These are phyloP conservation scores for Sicyos edulis DNA, from an alignment of 306 rosid species.

Conservation along the genomic window DNA sequence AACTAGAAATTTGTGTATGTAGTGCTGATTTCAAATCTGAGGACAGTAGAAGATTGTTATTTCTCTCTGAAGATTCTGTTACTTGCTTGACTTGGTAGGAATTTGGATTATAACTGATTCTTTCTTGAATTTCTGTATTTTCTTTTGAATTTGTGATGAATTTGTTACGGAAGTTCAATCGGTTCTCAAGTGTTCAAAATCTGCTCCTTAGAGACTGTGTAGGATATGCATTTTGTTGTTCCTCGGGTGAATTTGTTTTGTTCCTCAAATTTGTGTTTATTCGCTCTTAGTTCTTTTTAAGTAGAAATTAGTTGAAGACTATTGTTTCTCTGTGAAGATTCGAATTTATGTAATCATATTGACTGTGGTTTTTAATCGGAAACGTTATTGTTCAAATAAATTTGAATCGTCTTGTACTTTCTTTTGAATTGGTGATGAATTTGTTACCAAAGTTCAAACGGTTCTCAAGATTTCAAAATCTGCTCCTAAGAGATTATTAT, in stretches of 20 bases:
- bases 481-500: not conserved
- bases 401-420: not conserved
- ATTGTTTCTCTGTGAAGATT: too few relatives aligned
- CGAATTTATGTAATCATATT: too few relatives aligned
- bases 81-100: slow-evolving; percentile 12
- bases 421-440: not conserved
- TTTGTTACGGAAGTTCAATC: not conserved
- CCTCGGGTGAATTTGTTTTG: not conserved
- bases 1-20: not conserved
- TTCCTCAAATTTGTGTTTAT: too few relatives aligned
- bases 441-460: not conserved
- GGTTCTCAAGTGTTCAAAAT: not conserved
- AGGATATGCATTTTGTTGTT: not conserved
- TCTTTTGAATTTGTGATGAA: not conserved
- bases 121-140: not conserved
- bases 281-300: too few relatives aligned
- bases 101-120: not conserved
- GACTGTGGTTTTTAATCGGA: not conserved
- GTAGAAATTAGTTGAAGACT: too few relatives aligned
- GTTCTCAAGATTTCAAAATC: not conserved
- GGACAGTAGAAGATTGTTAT: not conserved
- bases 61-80: not conserved
- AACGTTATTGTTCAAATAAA: not conserved
- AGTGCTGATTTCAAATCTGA: not conserved
- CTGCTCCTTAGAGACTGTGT: not conserved